A percentile compares a stretch with the other conserved stretches of the same genome.
phyloP scores from a whole-genome alignment of 352 stramenopile genomes.

The Chrysophaeum taylorii region DNA sequence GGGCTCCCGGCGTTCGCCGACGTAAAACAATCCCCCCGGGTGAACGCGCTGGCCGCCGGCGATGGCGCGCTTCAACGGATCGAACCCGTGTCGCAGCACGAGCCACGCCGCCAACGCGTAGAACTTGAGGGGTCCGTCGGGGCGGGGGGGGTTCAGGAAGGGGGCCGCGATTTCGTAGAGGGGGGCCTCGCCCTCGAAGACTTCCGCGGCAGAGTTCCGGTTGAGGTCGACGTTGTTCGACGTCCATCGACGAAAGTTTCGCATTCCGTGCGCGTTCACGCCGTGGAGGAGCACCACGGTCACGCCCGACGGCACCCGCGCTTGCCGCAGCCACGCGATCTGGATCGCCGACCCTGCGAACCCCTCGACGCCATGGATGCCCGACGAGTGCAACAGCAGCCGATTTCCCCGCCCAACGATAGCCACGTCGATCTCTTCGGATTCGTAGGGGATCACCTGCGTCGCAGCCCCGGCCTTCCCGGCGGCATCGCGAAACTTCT shows the following conservation, averaged over 20 bases:
- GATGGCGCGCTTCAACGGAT: conserved; percentile 57
- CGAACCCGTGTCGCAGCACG: conserved; percentile 38
- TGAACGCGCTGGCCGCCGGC: conserved; percentile 76
- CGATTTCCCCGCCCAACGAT: not conserved
- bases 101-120: conserved; percentile 2
- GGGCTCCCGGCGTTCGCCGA: conserved; percentile 56
- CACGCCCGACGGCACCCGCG: not conserved
- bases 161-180: not conserved
- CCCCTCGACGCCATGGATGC: conserved; percentile 48
- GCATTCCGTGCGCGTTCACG: conserved; percentile 80
- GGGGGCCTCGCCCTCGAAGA: conserved; percentile 44
- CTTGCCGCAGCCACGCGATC: conserved; percentile 36
- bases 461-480: too few relatives aligned
- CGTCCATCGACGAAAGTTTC: conserved; percentile 69
- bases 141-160: not conserved
- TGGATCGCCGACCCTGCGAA: conserved; percentile 48
- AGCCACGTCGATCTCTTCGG: too few relatives aligned
- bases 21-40: conserved; percentile 65
- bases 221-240: conserved; percentile 88
- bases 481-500: too few relatives aligned
- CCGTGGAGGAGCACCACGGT: conserved; percentile 72
- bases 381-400: conserved; percentile 39
- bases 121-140: not conserved
- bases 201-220: conserved; percentile 63
- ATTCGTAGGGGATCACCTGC: too few relatives aligned